Conservation (phyloP, 2,329 filamentous ascomycete species). For the Cercospora zeae-maydis region DNA sequence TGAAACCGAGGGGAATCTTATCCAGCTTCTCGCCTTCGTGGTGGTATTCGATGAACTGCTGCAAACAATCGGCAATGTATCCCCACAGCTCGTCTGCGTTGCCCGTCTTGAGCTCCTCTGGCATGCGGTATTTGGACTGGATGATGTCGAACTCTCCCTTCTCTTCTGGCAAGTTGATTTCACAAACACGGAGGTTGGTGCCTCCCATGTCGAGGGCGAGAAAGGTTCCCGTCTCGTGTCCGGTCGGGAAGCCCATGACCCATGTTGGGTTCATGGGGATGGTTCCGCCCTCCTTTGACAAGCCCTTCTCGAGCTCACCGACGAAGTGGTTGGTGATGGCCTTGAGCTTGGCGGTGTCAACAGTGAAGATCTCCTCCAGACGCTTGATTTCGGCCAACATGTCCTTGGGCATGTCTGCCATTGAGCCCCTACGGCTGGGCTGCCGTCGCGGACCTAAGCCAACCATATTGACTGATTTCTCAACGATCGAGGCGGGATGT, state of each 20-base stretch:
- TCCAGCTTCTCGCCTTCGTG: constrained; percentile 64
- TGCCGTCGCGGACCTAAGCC: constrained; percentile 60
- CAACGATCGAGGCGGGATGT: not conserved
- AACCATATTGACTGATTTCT: constrained; percentile 53
- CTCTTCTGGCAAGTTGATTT: constrained; percentile 81
- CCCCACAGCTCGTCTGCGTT: constrained; percentile 85
- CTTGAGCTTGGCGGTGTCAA: constrained; percentile 78
- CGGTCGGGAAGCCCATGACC: constrained; percentile 86
- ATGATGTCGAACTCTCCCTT: constrained; percentile 91
- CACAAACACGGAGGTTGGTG: constrained; percentile 91
- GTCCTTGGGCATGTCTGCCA: constrained; percentile 85
- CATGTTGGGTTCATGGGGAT: constrained; percentile 99
- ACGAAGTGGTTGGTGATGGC: constrained; percentile 86
- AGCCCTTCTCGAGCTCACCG: constrained; percentile 81
- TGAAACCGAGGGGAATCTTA: constrained; percentile 80
- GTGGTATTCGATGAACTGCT: constrained; percentile 85
- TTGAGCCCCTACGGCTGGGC: constrained; percentile 74
- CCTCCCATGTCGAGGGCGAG: constrained; percentile 93
- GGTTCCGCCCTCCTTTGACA: constrained; percentile 82
- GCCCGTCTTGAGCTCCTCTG: constrained; percentile 84
- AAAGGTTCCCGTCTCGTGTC: constrained; percentile 81
- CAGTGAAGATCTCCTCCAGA: constrained; percentile 79
- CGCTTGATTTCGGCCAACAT: constrained; percentile 75
- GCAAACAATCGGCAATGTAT: constrained; percentile 87
- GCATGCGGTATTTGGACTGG: constrained; percentile 94